Percentiles rank a stretch among this genome's conserved stretches.
Conservation (phyloP, 148 eudicot genomes). For the Beta vulgaris region DNA sequence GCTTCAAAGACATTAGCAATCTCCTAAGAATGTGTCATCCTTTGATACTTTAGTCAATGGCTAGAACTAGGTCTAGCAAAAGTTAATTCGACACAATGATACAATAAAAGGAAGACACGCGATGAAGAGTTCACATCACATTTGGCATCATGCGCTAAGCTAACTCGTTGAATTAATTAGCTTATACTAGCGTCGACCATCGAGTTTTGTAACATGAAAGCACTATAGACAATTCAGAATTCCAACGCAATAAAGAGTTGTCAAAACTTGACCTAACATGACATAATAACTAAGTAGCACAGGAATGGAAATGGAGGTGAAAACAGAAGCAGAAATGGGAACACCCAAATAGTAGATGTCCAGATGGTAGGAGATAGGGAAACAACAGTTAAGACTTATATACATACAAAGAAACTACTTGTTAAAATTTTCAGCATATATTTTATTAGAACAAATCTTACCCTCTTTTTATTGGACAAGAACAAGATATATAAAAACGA, state of each 20-base stretch:
- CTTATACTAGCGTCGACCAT: not conserved
- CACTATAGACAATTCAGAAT: not conserved
- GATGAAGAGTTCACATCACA: not conserved
- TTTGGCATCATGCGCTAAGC: not conserved
- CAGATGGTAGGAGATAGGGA: no score
- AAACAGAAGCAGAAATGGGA: not conserved
- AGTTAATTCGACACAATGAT: not conserved
- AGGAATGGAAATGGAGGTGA: not conserved
- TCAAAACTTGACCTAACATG: not conserved
- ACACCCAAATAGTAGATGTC: no score
- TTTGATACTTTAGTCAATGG: not conserved
- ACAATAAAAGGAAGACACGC: not conserved
- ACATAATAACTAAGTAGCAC: not conserved
- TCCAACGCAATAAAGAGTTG: not conserved
- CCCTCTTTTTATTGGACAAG: no score
- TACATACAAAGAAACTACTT: no score
- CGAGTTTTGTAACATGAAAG: not conserved
- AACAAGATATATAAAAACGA: no score
- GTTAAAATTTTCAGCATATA: no score
- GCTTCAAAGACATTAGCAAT: not conserved
- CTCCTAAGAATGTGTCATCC: not conserved
- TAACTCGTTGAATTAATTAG: not conserved
- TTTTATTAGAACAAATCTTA: no score
- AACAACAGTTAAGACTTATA: no score
- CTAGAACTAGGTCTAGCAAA: not conserved